These are phyloP conservation scores for Suhomyces chickasaworum DNA, from an alignment of 1,139 yeast species.

Conservation along the genomic window DNA sequence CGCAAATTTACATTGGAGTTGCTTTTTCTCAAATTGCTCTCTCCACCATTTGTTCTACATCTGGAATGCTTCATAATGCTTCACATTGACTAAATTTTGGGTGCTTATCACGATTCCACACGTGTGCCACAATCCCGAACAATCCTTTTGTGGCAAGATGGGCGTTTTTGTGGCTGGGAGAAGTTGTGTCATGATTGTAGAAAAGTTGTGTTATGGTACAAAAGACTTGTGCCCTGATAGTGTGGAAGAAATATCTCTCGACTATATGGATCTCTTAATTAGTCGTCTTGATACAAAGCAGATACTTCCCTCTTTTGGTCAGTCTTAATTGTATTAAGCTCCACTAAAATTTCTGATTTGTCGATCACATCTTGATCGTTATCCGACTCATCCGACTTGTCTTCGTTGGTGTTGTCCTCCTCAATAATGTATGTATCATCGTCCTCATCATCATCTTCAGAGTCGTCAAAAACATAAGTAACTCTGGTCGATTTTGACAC, in stretches of 20 bases:
- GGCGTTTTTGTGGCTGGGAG: not conserved
- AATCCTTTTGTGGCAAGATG: conserved; percentile 4
- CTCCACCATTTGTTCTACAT: not conserved
- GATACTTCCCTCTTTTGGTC: conserved; percentile 15
- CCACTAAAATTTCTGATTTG: conserved; percentile 16
- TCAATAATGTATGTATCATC: conserved; percentile 31
- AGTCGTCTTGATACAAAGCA: conserved; percentile 16
- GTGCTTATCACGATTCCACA: conserved; percentile 5
- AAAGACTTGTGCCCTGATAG: not conserved
- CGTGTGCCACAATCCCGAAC: conserved; percentile 6
- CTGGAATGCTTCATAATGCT: not conserved
- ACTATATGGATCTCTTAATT: conserved; percentile 1
- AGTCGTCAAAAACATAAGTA: conserved; percentile 17
- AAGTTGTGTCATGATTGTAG: not conserved
- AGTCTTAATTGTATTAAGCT: conserved; percentile 8
- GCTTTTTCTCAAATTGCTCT: not conserved
- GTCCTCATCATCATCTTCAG: conserved; percentile 31
- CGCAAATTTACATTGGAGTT: not conserved
- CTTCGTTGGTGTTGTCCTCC: conserved; percentile 12
- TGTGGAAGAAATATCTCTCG: not conserved
- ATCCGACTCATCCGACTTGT: conserved; percentile 16
- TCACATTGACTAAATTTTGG: not conserved
- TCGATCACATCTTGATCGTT: conserved; percentile 18
- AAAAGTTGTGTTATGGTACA: not conserved
- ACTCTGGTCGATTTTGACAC: not conserved